Evolutionary conservation across 2,329 filamentous ascomycete species (phyloP), one percentile per base, ranked within the genome.

Genomic region (Lizonia empirigonia): DNA sequence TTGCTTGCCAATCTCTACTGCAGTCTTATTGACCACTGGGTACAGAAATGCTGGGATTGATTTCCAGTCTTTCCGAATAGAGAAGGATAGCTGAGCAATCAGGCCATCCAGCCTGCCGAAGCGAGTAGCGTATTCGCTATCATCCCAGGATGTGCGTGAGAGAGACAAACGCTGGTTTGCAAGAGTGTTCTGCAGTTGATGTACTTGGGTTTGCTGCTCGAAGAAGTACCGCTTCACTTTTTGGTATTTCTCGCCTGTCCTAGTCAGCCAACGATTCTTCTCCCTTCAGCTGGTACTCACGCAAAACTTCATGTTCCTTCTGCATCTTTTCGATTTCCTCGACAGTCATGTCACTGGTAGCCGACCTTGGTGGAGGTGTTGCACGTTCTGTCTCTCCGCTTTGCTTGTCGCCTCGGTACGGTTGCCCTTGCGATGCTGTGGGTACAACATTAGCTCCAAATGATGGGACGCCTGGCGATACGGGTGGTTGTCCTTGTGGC

Each of bases 221-320:
- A 97, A 97, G 72, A 97, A 99, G 65, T 97, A 89, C 48, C 91
- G 87, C 78, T 99, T 99, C 50, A 99, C 93, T 70, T 97, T 96
- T 73, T 95, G 95, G 73, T 99, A 99, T 77, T 99, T 99, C 61
- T 85, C 85, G 68, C 94, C 92, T 96, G 44, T 24, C 44, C 58
- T 52, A 27, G 34, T 50, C 5, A 19, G 20, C 24, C 13, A 12
- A 40, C 5, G 4, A n/a, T 3, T 20, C 6, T 3, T 22, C 5
- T 42, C 27, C 7, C 24, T 3, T 2, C 5, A 4, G 7, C 7
- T 12, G 6, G 24, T 27, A 59, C 77, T 72, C 68, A 80, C 78
- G 76, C 53, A 80, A 63, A 50, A 79, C 75, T 39, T 79, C 78
- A 56, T 80, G 76, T 24, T 81, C 78, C 53, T 79, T 80, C 44